Base-by-base conservation (phyloP, 1,284 basidiomycete genomes). In the Trametes polyzona region DNA sequence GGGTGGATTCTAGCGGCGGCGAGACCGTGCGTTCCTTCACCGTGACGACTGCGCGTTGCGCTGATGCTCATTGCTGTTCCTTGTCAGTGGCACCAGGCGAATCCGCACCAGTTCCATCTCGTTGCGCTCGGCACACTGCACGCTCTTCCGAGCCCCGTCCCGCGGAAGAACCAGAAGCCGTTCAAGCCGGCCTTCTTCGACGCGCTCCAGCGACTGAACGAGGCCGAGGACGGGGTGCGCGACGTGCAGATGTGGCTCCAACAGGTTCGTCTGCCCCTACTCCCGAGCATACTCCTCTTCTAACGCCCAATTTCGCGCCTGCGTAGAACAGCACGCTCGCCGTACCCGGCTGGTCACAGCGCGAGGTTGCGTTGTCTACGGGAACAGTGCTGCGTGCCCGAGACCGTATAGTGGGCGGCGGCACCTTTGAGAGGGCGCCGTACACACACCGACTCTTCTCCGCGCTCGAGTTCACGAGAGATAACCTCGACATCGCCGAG, bases 21-120 rank as follows among this genome's bases (percentile, higher is more conserved):
- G 91, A 92, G 72, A 77, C 69, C 63, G 90, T 76, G 43, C 44
- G 52, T 63, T 14, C 27, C 29, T 39, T 41, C 16, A 37, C 21
- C 62, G n/a, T 36, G 32, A 10, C 9, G n/a, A n/a, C 11, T 4
- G 11, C 7, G 14, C 19, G 17, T 17, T 14, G 19, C 16, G 9
- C 21, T 26, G 23, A 17, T 8, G 14, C 30, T 26, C 27, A 48
- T 26, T 9, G 35, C n/a, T n/a, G 7, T n/a, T n/a, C 35, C n/a
- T 12, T 7, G 4, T 11, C 65, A 92, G 88, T 90, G 86, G 84
- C 86, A 88, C 62, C 83, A 90, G 67, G 78, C 87, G 2, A 91
- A 91, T 56, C 91, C 93, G 0, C 91, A 98, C 70, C 83, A 87
- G 14, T 96, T 98, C 68, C 88, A 96, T 60, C 76, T 94, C 12